These are phyloP conservation scores for Royoungia palumana DNA, from an alignment of 768 basidiomycete genomes.

Conservation along the genomic window DNA sequence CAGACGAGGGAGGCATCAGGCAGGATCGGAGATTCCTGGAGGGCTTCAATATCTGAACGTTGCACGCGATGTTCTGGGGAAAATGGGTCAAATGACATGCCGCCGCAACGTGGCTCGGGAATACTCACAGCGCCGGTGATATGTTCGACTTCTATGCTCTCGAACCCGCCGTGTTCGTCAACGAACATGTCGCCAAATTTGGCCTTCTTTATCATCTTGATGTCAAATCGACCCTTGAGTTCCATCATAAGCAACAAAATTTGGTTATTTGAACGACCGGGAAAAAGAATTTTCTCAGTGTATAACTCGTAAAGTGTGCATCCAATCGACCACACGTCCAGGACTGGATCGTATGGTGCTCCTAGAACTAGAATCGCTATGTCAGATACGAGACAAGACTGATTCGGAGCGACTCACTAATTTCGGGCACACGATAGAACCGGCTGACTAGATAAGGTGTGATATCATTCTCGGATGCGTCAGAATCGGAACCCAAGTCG, in stretches of 20 bases:
- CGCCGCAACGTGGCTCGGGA: too few relatives aligned
- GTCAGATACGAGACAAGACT: slow-evolving; percentile 13
- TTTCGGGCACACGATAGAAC: slow-evolving; percentile 98
- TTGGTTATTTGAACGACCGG: slow-evolving; percentile 95
- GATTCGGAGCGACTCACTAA: slow-evolving; percentile 60
- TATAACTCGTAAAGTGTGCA: slow-evolving; percentile 96
- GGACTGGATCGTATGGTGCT: slow-evolving; percentile 86
- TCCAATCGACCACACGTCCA: slow-evolving; percentile 96
- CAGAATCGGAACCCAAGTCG: slow-evolving; percentile 95
- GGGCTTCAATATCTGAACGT: too few relatives aligned
- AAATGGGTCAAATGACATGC: too few relatives aligned
- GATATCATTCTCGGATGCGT: slow-evolving; percentile 92
- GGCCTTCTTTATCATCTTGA: slow-evolving; percentile 91
- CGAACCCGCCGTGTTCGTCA: slow-evolving; percentile 87
- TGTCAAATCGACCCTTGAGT: slow-evolving; percentile 89
- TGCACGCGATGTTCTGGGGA: too few relatives aligned
- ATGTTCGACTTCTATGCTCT: slow-evolving; percentile 78
- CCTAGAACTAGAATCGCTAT: slow-evolving; percentile 69
- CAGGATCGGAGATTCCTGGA: too few relatives aligned
- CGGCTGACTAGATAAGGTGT: slow-evolving; percentile 97
- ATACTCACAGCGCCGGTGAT: slow-evolving; percentile 76
- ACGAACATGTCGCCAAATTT: slow-evolving; percentile 92
- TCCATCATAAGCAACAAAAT: slow-evolving; percentile 99
- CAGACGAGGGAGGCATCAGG: too few relatives aligned
- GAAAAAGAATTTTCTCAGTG: slow-evolving; percentile 96